Base-by-base conservation (phyloP, 768 basidiomycete species). In the Sistotremastrum niveocremeum region DNA sequence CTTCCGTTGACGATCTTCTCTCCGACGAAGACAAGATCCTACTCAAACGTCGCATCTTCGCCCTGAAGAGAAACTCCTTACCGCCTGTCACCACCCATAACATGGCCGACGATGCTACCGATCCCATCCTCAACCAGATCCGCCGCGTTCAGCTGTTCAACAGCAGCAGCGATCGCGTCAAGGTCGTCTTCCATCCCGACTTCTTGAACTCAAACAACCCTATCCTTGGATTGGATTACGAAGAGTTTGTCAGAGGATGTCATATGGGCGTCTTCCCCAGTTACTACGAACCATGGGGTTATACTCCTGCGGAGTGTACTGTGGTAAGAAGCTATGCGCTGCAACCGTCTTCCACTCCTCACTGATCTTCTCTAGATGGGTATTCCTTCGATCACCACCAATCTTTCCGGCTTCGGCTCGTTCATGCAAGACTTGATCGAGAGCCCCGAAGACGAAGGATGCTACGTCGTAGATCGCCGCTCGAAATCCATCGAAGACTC, bases 371-470 rank as follows among this genome's bases (percentile, higher is more conserved):
- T 42, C 37, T 53, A 85, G 81, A 99, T 99, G 95, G 95, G 95
- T 50, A 90, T 99, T 42, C 95, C 95, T 0, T 87, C 84, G 34
- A 80, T 98, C 44, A 98, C 95, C 9, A 99, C 95, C 44, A 99
- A 99, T 66, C 70, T 99, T 32, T 95, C 91, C 11, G 95, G 95
- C 36, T 98, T 98, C 53, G 95, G 95, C 5, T 90, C 86, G 60
- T 97, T 95, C 70, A 93, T 98, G 87, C 89, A 94, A 62, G 95
- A 99, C 59, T 71, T 98, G 29, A 91, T 99, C 54, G 94, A 99
- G 53, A 77, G 79, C 9, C 90, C 93, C 0, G 78, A 89, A 50
- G 91, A 94, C 45, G 93, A 97, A 62, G 91, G 91, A 0, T 89
- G 87, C 67, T 97, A 95, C 63, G 97, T 98, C 60, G 81, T 98